Base-by-base conservation (phyloP, 1,284 basidiomycete species). In the Mycosarcoma mackinlayi region DNA sequence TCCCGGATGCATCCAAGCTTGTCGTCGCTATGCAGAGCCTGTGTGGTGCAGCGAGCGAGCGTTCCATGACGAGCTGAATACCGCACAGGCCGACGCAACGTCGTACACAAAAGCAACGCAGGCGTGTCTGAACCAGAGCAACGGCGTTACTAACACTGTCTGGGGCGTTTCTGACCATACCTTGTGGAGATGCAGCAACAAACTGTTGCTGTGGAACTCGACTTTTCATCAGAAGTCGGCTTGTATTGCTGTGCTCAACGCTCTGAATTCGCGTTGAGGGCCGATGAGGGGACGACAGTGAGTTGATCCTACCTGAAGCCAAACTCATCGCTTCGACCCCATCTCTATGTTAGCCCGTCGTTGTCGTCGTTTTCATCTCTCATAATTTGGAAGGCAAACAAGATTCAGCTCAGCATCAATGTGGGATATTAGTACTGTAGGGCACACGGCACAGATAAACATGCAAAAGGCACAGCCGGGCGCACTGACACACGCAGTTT, bases 31-130 rank as follows among this genome's bases (percentile, higher is more conserved):
- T 64, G 53, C 8, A 34, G 8, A 25, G 49, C 3, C 18, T 57
- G 2, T 63, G 61, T 18, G 23, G 27, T 3, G 61, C 49, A 14
- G 53, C 49, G 5, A 28, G 49, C 6, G 54, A 64, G 23, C 50
- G 61, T 24, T 49, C 61, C 5, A 49, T 57, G 54, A 57, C 61
- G 54, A 64, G 45, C 50, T 64, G 18, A 54, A 63, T 34, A 64
- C 57, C 16, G 38, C 49, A 3, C 44, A 45, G 19, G 61, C 61
- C 2, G 14, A 13, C 6, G 4, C 44, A 1, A 11, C 10, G 16
- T 24, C 44, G 33, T 64, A 64, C 31, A 19, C 38, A 3, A 35
- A 48, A 16, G 54, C 48, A 8, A 48, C 49, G 28, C 38, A 52
- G 40, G 49, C 61, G 6, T 64, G 61, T 19, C 23, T 57, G 13